phyloP scores from a whole-genome alignment of 2,329 filamentous ascomycete genomes.

The Ascochyta viciae-villosae region DNA sequence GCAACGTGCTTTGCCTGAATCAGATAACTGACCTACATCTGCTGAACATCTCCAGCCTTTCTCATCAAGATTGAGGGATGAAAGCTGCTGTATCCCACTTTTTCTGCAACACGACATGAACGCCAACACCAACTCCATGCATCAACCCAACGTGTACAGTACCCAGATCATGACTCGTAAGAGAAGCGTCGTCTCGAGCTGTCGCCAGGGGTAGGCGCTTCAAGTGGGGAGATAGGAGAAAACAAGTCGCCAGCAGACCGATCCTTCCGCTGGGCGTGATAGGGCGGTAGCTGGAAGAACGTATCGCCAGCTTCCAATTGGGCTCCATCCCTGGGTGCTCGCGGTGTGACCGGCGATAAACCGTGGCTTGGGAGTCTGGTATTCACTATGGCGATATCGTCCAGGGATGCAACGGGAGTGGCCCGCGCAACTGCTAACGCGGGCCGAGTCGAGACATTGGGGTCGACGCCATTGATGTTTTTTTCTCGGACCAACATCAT shows the following conservation, averaged over 20 bases:
- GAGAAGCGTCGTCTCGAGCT: constrained; percentile 46
- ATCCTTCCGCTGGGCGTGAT: constrained; percentile 25
- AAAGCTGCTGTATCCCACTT: too few species aligned
- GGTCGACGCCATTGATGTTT: constrained; percentile 55
- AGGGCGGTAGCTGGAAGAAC: constrained; percentile 38
- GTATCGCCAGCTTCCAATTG: constrained; percentile 41
- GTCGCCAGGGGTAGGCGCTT: constrained; percentile 31
- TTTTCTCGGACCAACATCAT: constrained; percentile 54
- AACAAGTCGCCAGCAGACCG: constrained; percentile 38
- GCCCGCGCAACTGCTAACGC: constrained; percentile 2
- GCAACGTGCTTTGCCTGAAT: too few species aligned
- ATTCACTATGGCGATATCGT: constrained; percentile 40
- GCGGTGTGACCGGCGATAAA: constrained; percentile 42
- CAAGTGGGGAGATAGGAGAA: constrained; percentile 46
- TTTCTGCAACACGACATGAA: too few species aligned
- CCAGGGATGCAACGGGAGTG: constrained; percentile 5
- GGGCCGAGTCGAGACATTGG: constrained; percentile 24
- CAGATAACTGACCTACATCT: too few species aligned
- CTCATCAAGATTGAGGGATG: too few species aligned
- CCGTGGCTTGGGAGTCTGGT: constrained; percentile 26
- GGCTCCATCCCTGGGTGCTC: constrained; percentile 42
- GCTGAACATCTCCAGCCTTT: too few species aligned
- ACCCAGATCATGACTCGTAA: constrained; percentile 44
- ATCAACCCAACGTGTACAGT: not conserved
- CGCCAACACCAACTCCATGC: constrained; percentile 1